Conservation (phyloP, 306 rosid genomes). For the Prunus fruticosa region DNA sequence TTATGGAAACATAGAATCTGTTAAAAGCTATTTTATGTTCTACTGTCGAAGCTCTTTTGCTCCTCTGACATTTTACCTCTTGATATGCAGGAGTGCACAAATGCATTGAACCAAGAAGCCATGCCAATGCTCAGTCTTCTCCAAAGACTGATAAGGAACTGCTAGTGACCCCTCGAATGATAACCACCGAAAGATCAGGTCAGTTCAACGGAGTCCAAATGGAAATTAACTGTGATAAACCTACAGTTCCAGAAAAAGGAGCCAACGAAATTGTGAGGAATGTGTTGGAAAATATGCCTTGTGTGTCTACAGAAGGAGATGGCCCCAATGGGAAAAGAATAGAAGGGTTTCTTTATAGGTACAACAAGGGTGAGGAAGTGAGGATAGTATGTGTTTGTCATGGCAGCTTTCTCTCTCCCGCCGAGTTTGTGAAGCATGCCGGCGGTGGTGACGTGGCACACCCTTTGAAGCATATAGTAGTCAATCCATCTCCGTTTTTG, state of each 20-base stretch:
- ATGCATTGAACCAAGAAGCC: slow-evolving; percentile 36
- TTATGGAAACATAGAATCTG: neutral
- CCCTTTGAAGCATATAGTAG: slow-evolving; percentile 73
- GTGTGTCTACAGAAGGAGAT: slow-evolving; percentile 54
- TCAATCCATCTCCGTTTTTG: slow-evolving; percentile 37
- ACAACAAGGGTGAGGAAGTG: slow-evolving; percentile 70
- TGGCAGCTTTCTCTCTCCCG: slow-evolving; percentile 66
- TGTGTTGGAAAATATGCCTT: slow-evolving; percentile 63
- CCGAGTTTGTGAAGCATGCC: slow-evolving; percentile 78
- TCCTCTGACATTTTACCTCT: neutral
- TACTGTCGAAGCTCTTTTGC: too few relatives aligned
- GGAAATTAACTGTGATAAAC: slow-evolving; percentile 11
- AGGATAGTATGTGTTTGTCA: slow-evolving; percentile 78
- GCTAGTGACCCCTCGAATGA: neutral
- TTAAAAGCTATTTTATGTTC: neutral
- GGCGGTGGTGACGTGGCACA: slow-evolving; percentile 61
- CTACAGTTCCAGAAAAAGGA: slow-evolving; percentile 7
- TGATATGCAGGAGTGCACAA: slow-evolving; percentile 7
- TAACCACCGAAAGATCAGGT: slow-evolving; percentile 7
- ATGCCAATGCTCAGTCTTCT: slow-evolving; percentile 14
- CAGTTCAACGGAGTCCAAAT: neutral
- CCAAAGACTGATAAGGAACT: slow-evolving; percentile 30
- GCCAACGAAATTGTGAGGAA: slow-evolving; percentile 36
- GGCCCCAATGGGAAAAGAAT: slow-evolving; percentile 66
- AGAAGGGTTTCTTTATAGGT: slow-evolving; percentile 75